Evolutionary conservation across 305 asterid genomes (phyloP), one percentile per base, ranked within the genome.

Genomic region (Fraxinus sp.): DNA sequence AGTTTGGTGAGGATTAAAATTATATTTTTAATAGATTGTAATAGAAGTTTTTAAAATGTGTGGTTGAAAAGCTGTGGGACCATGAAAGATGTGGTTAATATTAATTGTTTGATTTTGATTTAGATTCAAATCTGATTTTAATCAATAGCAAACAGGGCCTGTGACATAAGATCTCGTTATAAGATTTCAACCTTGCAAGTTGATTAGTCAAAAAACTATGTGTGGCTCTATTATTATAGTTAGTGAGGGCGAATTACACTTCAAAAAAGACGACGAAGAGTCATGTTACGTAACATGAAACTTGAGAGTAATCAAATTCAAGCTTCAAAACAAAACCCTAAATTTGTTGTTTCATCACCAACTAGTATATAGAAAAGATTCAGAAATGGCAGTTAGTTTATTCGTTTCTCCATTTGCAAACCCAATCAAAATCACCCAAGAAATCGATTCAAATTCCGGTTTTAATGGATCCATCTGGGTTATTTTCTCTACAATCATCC

Each of bases 401-500:
- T 86, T 85, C 55, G 41, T 22, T 78, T 59, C 84, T 71, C 87
- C 74, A 79, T 44, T 78, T 64, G 80, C 79, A 64, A 87, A 82
- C 75, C 72, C 86, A 78, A 55, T 66, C 83, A 81, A 44, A 75
- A 78, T 22, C 85, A 79, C 59, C 70, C 74, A 36, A 16, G 39
- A 71, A 55, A 16, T 68, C 62, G 0, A 52, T 32, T 36, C 30
- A 36, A 74, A 36, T 71, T 11, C 33, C 74, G 24, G 77, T 37
- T 41, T 26, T 79, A 84, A 93, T 93, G 95, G 87, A 44, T 81
- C 83, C 85, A 79, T 85, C 76, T 36, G 82, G 89, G 79, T 20
- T 84, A 16, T n/a, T 84, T 75, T 83, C 90, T 20, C 81, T 84
- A 35, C 77, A 76, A 74, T 64, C 90, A 32, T 78, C 90, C 20